Conservation (phyloP, 176 grass and related monocot genomes). For the Triticum timopheevii region DNA sequence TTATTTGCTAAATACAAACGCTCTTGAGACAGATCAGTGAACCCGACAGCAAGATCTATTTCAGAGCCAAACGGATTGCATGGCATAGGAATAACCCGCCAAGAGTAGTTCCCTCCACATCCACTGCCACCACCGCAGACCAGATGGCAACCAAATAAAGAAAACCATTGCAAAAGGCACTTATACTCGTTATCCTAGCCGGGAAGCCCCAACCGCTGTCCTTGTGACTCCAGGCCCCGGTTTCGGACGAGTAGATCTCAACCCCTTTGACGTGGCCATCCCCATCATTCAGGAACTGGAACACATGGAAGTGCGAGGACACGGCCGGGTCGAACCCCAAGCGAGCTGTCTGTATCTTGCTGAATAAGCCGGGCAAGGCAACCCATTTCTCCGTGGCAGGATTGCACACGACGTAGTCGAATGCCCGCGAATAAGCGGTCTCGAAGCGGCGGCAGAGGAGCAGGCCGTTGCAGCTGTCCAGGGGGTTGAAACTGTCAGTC, state of each 20-base stretch:
- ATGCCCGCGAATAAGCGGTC: background rate
- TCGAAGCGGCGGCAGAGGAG: background rate
- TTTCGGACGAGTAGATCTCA: background rate
- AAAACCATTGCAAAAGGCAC: background rate
- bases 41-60: background rate
- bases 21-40: background rate
- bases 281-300: background rate
- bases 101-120: background rate
- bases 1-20: background rate
- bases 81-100: background rate
- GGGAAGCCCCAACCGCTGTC: background rate
- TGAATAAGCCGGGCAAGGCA: background rate
- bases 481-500: accelerated
- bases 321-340: background rate
- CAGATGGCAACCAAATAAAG: background rate
- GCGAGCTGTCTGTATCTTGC: background rate
- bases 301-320: background rate
- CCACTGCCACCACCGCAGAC: background rate
- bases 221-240: background rate
- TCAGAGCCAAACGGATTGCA: background rate
- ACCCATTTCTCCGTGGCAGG: background rate
- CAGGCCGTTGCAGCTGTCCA: background rate
- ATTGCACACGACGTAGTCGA: background rate
- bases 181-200: background rate
- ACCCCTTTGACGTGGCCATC: background rate